Evolutionary conservation across 2,329 filamentous ascomycete genomes (phyloP).

Genomic region (Neoscytalidium dimidiatum): DNA sequence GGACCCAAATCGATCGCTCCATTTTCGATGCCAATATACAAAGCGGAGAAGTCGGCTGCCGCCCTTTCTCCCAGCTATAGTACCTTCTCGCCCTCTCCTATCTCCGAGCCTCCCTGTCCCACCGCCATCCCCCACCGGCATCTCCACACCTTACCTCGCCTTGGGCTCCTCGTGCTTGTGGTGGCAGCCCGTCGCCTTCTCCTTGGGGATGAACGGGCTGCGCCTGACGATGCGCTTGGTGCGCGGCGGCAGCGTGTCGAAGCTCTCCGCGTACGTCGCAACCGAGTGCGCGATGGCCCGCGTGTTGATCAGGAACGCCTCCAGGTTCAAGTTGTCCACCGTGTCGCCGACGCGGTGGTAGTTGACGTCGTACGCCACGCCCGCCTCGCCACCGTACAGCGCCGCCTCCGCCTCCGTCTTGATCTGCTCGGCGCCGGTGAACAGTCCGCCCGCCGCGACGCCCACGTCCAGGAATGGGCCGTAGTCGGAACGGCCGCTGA

Average conservation of each 20-base stretch:
- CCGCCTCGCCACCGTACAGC: constrained; percentile 71
- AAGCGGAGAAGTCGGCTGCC: not conserved
- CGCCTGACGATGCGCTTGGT: constrained; percentile 26
- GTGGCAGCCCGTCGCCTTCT: constrained; percentile 8
- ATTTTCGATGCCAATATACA: constrained; percentile 10
- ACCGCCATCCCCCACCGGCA: not conserved
- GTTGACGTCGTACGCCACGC: constrained; percentile 56
- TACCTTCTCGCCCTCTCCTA: not conserved
- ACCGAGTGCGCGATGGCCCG: constrained; percentile 59
- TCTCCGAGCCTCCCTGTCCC: not conserved
- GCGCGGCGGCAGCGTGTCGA: constrained; percentile 31
- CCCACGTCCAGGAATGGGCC: constrained; percentile 72
- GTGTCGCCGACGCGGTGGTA: constrained; percentile 59
- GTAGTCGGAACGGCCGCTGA: constrained; percentile 80
- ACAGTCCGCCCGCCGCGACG: constrained; percentile 74
- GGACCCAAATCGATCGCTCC: not conserved
- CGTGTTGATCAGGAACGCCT: constrained; percentile 57
- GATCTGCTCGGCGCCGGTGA: constrained; percentile 74
- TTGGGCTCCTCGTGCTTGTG: constrained; percentile 7
- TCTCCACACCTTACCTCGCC: not conserved
- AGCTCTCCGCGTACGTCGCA: constrained; percentile 36
- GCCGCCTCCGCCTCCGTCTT: constrained; percentile 68
- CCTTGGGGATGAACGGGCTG: not conserved
- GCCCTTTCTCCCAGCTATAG: not conserved
- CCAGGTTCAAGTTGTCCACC: constrained; percentile 54